A percentile compares a stretch with the other conserved stretches of the same genome.
Evolutionary conservation across 225 moss, liverwort and hornwort species (phyloP).

Genomic region (Physcomitrellopsis africana): DNA sequence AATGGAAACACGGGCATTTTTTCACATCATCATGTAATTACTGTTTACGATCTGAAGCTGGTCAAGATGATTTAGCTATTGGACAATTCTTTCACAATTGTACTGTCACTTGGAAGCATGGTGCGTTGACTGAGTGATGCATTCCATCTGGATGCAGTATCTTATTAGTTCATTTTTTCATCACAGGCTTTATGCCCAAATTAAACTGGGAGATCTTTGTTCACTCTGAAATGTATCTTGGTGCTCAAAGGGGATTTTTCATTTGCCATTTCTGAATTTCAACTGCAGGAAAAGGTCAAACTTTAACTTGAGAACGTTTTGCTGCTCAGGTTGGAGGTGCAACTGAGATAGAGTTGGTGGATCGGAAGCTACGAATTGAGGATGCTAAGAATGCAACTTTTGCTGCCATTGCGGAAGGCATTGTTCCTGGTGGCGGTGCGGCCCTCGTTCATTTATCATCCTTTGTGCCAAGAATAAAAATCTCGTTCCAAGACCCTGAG

Average conservation of each 20-base stretch:
- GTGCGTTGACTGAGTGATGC: neutral
- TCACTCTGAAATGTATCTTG: neutral
- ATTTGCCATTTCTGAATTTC: neutral
- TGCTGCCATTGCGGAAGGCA: conserved; percentile 89
- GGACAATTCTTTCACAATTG: neutral
- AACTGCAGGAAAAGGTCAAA: neutral
- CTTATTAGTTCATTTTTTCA: neutral
- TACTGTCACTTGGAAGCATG: neutral
- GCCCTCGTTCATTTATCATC: conserved; percentile 81
- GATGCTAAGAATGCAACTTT: conserved; percentile 90
- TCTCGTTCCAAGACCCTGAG: conserved; percentile 55
- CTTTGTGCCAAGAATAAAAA: conserved; percentile 61
- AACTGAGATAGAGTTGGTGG: conserved; percentile 86
- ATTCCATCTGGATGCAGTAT: neutral
- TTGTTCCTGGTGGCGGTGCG: conserved; percentile 89
- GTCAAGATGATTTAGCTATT: neutral
- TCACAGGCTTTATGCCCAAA: neutral
- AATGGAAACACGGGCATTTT: conserved; percentile 4
- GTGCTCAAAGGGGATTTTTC: neutral
- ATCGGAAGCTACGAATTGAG: conserved; percentile 87
- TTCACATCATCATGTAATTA: neutral
- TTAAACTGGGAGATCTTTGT: neutral
- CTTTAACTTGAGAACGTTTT: neutral
- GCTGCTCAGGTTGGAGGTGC: conserved; percentile 79
- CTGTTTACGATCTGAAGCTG: neutral